A percentile compares a stretch with the other conserved stretches of the same genome.
Conservation (phyloP, 345 rosid species). For the Eucalyptus virginea region DNA sequence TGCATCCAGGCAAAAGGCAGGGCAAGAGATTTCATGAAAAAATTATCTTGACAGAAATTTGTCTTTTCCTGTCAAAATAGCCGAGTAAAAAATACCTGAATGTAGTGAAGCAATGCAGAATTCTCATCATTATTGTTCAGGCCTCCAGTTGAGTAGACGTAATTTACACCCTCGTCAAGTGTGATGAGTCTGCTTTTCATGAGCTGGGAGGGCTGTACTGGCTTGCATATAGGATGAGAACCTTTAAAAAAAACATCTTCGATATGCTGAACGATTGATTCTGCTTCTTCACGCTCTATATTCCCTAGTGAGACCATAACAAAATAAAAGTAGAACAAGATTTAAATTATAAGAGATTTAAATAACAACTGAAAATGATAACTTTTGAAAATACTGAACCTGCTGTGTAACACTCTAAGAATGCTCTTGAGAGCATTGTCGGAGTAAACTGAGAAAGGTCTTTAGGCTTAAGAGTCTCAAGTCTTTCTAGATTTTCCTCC, state of each 20-base stretch:
- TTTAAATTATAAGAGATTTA: background rate
- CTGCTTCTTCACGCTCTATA: slow-evolving; percentile 52
- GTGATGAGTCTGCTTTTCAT: slow-evolving; percentile 56
- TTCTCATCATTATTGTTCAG: slow-evolving; percentile 72
- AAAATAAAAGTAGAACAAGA: background rate
- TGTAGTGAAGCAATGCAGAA: slow-evolving; percentile 68
- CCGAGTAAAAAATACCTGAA: slow-evolving; percentile 36
- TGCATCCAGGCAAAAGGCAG: background rate
- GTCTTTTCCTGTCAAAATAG: background rate
- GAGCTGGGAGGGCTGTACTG: slow-evolving; percentile 49
- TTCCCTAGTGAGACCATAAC: slow-evolving; percentile 36
- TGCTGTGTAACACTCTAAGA: slow-evolving; percentile 69
- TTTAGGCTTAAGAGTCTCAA: slow-evolving; percentile 36
- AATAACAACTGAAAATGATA: background rate
- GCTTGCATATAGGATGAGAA: slow-evolving; percentile 51
- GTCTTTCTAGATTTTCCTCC: slow-evolving; percentile 56
- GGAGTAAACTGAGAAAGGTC: slow-evolving; percentile 59
- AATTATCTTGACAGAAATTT: background rate
- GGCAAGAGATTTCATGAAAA: background rate
- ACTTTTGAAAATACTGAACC: slow-evolving; percentile 13
- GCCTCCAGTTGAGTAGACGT: slow-evolving; percentile 44
- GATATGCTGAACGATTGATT: slow-evolving; percentile 36
- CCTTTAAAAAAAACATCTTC: slow-evolving; percentile 51
- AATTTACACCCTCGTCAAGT: slow-evolving; percentile 46
- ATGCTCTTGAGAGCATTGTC: slow-evolving; percentile 59